Conservation (phyloP, 805 yeast species). For the Grigorovia transvaalensis region DNA sequence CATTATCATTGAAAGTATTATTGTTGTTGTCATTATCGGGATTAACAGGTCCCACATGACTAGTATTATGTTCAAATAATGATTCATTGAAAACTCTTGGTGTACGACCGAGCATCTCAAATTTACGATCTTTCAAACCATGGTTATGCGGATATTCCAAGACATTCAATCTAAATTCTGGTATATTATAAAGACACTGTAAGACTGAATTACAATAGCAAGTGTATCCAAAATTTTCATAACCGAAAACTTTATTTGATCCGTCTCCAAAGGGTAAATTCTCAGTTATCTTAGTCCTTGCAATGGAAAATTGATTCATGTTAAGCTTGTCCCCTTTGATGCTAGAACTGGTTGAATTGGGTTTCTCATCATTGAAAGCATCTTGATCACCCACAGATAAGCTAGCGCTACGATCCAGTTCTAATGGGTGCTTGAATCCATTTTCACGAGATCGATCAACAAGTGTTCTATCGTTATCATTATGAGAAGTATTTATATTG, state of each 20-base stretch:
- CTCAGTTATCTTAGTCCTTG: slow-evolving; percentile 1
- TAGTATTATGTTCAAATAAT: not conserved
- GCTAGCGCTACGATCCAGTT: not conserved
- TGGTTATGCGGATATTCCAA: slow-evolving; percentile 30
- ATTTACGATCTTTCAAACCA: slow-evolving; percentile 30
- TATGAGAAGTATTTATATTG: not conserved
- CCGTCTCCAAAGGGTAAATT: slow-evolving; percentile 55
- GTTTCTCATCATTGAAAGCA: not conserved
- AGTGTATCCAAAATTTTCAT: slow-evolving; percentile 81
- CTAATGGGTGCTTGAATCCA: not conserved
- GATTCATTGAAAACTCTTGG: slow-evolving; percentile 4
- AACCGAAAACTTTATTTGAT: slow-evolving; percentile 58
- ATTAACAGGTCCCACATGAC: not conserved
- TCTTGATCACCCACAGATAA: not conserved
- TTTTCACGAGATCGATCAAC: not conserved
- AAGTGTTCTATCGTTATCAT: not conserved
- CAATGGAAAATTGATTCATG: not conserved
- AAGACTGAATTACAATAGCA: slow-evolving; percentile 90
- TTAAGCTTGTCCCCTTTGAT: not conserved
- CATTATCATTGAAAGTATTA: not conserved
- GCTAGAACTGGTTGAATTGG: not conserved
- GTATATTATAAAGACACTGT: slow-evolving; percentile 74
- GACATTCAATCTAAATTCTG: slow-evolving; percentile 50
- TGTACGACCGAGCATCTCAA: slow-evolving; percentile 29
- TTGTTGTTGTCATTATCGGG: not conserved